A percentile compares a stretch with the other conserved stretches of the same genome.
Evolutionary conservation across 2,329 filamentous ascomycete genomes (phyloP).

Genomic region (Fusarium buharicum): DNA sequence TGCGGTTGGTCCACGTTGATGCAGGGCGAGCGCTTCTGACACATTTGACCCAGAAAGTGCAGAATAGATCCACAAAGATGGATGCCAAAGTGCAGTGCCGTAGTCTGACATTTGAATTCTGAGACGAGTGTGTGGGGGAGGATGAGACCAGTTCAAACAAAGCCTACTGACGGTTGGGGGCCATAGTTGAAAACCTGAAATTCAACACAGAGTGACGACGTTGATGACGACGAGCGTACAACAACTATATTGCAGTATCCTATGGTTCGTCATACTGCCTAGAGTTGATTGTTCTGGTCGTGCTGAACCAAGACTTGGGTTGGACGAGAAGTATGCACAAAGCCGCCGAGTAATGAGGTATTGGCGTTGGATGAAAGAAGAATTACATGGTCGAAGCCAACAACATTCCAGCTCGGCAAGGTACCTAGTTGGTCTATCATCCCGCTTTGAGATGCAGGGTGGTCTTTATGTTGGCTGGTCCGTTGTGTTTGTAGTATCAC

Average conservation of each 20-base stretch:
- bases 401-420: constrained; percentile 7
- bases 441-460: constrained; percentile 16
- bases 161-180: constrained; percentile 12
- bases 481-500: neutral
- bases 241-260: neutral
- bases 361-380: constrained; percentile 7
- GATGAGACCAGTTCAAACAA: constrained; percentile 12
- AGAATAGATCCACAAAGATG: constrained; percentile 21
- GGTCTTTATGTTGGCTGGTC: constrained; percentile 2
- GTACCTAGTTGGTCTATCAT: constrained; percentile 19
- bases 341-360: neutral
- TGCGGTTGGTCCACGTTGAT: constrained; percentile 43
- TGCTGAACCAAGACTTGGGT: constrained; percentile 8
- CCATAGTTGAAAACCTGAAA: constrained; percentile 20
- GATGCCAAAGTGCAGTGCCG: constrained; percentile 2
- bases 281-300: neutral
- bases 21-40: constrained; percentile 31
- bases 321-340: neutral
- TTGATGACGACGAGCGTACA: constrained; percentile 24
- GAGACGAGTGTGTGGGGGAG: constrained; percentile 21
- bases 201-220: constrained; percentile 13
- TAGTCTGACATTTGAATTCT: constrained; percentile 13
- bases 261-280: neutral
- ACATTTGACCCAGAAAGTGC: constrained; percentile 10
- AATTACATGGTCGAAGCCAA: neutral